These are phyloP conservation scores for Trametes villosa DNA, from an alignment of 768 basidiomycete genomes.

Conservation along the genomic window DNA sequence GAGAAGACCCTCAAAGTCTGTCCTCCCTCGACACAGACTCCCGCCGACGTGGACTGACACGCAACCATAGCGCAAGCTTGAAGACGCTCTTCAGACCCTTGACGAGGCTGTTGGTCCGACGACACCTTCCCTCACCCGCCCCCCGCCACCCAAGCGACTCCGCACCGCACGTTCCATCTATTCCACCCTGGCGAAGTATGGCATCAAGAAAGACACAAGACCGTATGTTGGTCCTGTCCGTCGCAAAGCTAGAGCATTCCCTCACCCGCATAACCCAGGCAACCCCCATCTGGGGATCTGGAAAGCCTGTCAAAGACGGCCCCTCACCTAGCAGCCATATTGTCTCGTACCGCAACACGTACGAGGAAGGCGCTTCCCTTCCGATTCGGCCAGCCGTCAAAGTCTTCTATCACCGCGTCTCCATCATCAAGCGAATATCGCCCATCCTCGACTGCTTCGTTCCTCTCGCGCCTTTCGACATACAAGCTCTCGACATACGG, in stretches of 20 bases:
- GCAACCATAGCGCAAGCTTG: constrained; percentile 67
- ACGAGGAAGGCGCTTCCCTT: constrained; percentile 55
- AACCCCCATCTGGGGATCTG: constrained; percentile 28
- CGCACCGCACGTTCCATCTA: constrained; percentile 65
- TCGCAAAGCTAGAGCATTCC: not conserved
- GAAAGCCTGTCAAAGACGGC: constrained; percentile 56
- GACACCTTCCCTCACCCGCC: constrained; percentile 34
- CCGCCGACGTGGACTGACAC: constrained; percentile 23
- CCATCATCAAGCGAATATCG: constrained; percentile 63
- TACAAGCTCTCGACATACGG: constrained; percentile 82
- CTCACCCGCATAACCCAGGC: constrained; percentile 5
- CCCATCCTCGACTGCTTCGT: constrained; percentile 76
- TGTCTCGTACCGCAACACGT: constrained; percentile 65
- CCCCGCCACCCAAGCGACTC: constrained; percentile 56
- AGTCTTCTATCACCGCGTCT: constrained; percentile 36
- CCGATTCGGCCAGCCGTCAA: constrained; percentile 39
- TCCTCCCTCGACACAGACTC: not conserved
- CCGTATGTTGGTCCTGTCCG: constrained; percentile 31
- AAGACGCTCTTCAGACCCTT: constrained; percentile 75
- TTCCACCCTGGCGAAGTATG: constrained; percentile 79
- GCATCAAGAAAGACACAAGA: constrained; percentile 56
- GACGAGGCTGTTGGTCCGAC: constrained; percentile 62
- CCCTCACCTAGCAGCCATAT: constrained; percentile 72
- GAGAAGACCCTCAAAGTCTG: constrained; percentile 30
- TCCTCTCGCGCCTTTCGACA: constrained; percentile 73